Conservation (phyloP, 352 stramenopile species). For the Pythium dissotocum region DNA sequence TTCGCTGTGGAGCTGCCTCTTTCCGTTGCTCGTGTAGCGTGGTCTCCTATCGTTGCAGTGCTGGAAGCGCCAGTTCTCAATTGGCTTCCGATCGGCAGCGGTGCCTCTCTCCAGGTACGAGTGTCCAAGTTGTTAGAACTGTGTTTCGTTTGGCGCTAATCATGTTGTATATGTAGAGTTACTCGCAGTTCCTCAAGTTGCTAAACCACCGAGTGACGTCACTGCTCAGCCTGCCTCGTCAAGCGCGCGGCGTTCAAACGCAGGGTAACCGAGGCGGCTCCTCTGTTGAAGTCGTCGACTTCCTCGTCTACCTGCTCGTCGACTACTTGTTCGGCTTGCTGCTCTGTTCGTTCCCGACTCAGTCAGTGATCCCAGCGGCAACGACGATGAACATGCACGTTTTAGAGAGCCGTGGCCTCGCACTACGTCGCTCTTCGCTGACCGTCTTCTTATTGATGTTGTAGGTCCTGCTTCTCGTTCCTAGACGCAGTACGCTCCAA, state of each 20-base stretch:
- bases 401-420: neutral
- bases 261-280: neutral
- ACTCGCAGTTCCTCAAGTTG: conserved; percentile 20
- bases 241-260: neutral
- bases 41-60: neutral
- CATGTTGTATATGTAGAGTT: neutral
- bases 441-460: neutral
- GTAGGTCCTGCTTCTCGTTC: conserved; percentile 20
- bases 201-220: conserved; percentile 6
- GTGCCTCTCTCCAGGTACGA: conserved; percentile 7
- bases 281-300: conserved; percentile 2
- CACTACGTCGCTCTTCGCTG: neutral
- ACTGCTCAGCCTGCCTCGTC: conserved; percentile 3
- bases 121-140: neutral
- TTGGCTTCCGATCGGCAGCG: conserved; percentile 9
- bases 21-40: neutral
- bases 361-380: conserved; percentile 12
- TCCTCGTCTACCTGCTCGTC: conserved; percentile 6
- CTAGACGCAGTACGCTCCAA: conserved; percentile 50
- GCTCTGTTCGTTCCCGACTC: conserved; percentile 16
- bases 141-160: too few species aligned
- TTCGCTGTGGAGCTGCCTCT: conserved; percentile 4
- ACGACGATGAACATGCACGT: conserved; percentile 8
- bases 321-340: conserved; percentile 26
- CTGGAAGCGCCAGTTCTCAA: conserved; percentile 1